Conservation (phyloP, 352 stramenopile genomes). For the Pythium coloratum region DNA sequence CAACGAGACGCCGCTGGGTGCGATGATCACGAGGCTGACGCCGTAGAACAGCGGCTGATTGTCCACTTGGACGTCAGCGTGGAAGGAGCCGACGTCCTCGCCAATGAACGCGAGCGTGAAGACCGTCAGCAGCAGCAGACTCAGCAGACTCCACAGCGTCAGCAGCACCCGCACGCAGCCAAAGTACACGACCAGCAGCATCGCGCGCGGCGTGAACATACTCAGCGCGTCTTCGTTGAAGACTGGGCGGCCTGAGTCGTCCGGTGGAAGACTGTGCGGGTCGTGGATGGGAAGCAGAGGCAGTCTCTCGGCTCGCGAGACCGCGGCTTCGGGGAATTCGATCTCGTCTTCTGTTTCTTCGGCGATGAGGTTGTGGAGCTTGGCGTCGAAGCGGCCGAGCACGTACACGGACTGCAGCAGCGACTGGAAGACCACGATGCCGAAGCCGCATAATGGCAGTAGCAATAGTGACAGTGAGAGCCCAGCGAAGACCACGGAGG, state of each 20-base stretch:
- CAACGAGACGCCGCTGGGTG: constrained; percentile 3
- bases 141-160: constrained; percentile 35
- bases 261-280: constrained; percentile 13
- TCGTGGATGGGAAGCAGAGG: constrained; percentile 42
- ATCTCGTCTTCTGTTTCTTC: constrained; percentile 29
- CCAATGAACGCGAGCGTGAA: constrained; percentile 38
- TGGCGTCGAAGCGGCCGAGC: constrained; percentile 39
- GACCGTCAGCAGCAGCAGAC: constrained; percentile 30
- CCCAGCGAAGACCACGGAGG: constrained; percentile 24
- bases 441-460: constrained; percentile 59
- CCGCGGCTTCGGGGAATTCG: constrained; percentile 26
- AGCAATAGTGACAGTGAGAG: constrained; percentile 31
- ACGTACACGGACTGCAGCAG: constrained; percentile 42
- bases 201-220: constrained; percentile 33
- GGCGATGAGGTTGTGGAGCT: constrained; percentile 57
- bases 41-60: constrained; percentile 18
- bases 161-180: constrained; percentile 39
- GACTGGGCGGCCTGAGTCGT: constrained; percentile 18
- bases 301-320: constrained; percentile 20
- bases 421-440: constrained; percentile 44
- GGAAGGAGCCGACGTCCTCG: constrained; percentile 23
- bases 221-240: constrained; percentile 39
- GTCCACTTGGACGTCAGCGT: constrained; percentile 12
- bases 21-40: constrained; percentile 4
- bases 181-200: constrained; percentile 53